Conservation (phyloP, 768 basidiomycete species). For the Leucogyrophana mollusca region DNA sequence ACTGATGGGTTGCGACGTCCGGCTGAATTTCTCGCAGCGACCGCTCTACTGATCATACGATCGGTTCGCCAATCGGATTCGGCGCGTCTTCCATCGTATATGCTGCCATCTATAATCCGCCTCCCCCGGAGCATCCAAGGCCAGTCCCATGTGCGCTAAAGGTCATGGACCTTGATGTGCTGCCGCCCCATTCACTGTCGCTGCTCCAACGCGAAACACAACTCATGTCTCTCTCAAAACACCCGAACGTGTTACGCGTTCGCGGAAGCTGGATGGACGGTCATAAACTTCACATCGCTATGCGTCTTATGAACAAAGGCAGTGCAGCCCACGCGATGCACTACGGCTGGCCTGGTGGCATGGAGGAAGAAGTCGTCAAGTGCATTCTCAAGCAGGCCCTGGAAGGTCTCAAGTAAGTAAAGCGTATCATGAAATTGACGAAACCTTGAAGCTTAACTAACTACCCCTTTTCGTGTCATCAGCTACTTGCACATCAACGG, state of each 20-base stretch:
- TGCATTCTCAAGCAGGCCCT: slow-evolving; percentile 85
- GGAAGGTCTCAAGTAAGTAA: slow-evolving; percentile 82
- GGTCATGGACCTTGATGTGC: slow-evolving; percentile 82
- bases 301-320: slow-evolving; percentile 88
- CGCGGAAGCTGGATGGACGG: slow-evolving; percentile 88
- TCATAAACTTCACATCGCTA: slow-evolving; percentile 80
- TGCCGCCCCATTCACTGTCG: slow-evolving; percentile 67
- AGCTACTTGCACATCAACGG: slow-evolving; percentile 89
- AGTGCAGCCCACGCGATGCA: slow-evolving; percentile 84
- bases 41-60: slow-evolving; percentile 65
- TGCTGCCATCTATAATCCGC: slow-evolving; percentile 60
- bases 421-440: slow-evolving; percentile 10
- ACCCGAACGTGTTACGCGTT: slow-evolving; percentile 90
- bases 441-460: slow-evolving; percentile 5
- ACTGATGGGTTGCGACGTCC: not conserved
- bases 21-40: slow-evolving; percentile 44
- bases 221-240: slow-evolving; percentile 89
- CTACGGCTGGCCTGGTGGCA: slow-evolving; percentile 83
- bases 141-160: slow-evolving; percentile 77
- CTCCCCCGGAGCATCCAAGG: slow-evolving; percentile 31
- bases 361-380: slow-evolving; percentile 86
- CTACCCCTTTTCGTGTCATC: slow-evolving; percentile 6
- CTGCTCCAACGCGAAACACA: slow-evolving; percentile 84
- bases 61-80: slow-evolving; percentile 81
- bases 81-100: slow-evolving; percentile 94